These are phyloP conservation scores for Fusarium nodosum DNA, from an alignment of 2,329 filamentous ascomycete genomes.

Conservation along the genomic window DNA sequence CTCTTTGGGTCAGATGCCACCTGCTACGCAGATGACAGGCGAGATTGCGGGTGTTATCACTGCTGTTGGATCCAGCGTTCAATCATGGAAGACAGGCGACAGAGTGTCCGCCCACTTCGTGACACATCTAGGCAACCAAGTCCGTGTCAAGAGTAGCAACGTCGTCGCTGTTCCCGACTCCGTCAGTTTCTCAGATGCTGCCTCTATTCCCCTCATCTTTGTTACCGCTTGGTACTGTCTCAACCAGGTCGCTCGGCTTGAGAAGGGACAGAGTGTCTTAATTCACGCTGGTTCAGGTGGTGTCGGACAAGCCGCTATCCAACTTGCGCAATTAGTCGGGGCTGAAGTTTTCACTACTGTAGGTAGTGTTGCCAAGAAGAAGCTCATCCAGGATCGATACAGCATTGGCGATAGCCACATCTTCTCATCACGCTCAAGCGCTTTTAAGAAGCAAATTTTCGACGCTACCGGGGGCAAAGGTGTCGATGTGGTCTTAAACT, in stretches of 20 bases:
- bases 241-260: neutral
- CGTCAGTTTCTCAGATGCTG: conserved; percentile 7
- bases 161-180: conserved; percentile 1
- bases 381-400: conserved; percentile 2
- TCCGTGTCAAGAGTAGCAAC: conserved; percentile 4
- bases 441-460: conserved; percentile 3
- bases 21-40: conserved; percentile 3
- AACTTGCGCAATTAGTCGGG: conserved; percentile 4
- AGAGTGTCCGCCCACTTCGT: conserved; percentile 5
- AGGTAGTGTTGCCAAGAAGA: conserved; percentile 3
- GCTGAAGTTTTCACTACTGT: conserved; percentile 5
- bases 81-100: neutral
- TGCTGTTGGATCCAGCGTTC: conserved; percentile 5
- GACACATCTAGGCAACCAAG: conserved; percentile 4
- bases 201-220: conserved; percentile 17
- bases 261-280: conserved; percentile 10
- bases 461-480: neutral
- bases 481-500: conserved; percentile 6
- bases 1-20: conserved; percentile 11
- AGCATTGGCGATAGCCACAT: neutral
- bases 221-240: conserved; percentile 16
- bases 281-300: conserved; percentile 11
- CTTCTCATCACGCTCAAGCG: conserved; percentile 2
- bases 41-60: conserved; percentile 10
- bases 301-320: conserved; percentile 10